Conservation (phyloP, 495 filamentous ascomycete genomes). For the Endocarpon pusillum region DNA sequence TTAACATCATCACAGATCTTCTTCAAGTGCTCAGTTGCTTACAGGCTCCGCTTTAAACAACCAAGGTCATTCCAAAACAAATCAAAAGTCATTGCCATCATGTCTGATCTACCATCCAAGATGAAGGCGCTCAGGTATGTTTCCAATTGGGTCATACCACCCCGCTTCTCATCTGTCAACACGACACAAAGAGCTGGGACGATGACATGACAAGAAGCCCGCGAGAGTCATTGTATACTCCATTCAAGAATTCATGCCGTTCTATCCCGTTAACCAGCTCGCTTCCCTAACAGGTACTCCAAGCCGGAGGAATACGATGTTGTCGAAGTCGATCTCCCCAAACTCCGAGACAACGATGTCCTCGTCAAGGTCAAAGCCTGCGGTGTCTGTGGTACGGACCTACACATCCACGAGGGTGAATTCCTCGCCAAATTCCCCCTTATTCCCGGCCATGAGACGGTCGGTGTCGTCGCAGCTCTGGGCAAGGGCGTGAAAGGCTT, state of each 20-base stretch:
- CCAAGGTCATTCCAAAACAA: too few species aligned
- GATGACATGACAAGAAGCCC: too few species aligned
- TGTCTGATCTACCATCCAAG: slow-evolving; percentile 26
- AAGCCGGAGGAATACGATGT: slow-evolving; percentile 41
- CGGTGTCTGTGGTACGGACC: slow-evolving; percentile 51
- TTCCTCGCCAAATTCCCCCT: slow-evolving; percentile 3
- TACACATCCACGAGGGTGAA: slow-evolving; percentile 30
- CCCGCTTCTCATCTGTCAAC: too few species aligned
- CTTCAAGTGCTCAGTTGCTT: too few species aligned
- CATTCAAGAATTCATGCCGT: too few species aligned
- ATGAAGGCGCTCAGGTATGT: slow-evolving; percentile 45
- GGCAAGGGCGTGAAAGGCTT: slow-evolving; percentile 44
- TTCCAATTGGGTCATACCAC: too few species aligned
- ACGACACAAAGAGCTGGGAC: too few species aligned
- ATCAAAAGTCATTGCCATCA: too few species aligned
- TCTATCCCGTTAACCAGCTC: too few species aligned
- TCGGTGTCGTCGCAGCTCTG: slow-evolving; percentile 37
- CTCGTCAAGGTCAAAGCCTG: slow-evolving; percentile 41
- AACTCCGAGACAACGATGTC: slow-evolving; percentile 40
- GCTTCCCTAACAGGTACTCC: slow-evolving; percentile 39
- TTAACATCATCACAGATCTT: too few species aligned
- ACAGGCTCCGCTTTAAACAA: too few species aligned
- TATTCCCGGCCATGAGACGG: slow-evolving; percentile 24
- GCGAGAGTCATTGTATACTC: too few species aligned
- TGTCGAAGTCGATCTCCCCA: slow-evolving; percentile 43